phyloP scores from a whole-genome alignment of 805 yeast genomes.

The Yarrowia osloensis region DNA sequence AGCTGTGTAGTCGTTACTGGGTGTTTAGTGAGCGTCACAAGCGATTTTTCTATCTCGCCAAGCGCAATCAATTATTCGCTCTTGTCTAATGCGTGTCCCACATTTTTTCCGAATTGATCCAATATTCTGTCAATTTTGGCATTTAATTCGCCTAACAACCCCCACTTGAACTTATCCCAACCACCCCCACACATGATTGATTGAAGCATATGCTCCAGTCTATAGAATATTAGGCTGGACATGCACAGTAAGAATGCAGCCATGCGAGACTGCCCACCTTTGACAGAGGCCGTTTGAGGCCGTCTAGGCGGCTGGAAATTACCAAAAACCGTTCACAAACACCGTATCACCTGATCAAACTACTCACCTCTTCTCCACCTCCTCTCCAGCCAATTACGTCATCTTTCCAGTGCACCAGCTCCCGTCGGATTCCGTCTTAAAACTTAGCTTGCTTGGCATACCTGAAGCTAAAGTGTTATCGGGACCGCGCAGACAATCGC shows the following conservation, averaged over 20 bases:
- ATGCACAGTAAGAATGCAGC: background rate
- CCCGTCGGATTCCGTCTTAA: background rate
- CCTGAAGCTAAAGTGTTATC: slow-evolving; percentile 13
- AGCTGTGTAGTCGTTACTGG: too few relatives aligned
- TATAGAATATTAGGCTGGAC: background rate
- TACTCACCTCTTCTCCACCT: background rate
- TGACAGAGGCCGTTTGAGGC: background rate
- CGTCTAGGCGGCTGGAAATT: background rate
- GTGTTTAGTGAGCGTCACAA: too few relatives aligned
- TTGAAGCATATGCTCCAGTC: background rate
- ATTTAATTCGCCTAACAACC: too few relatives aligned
- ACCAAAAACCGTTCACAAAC: background rate
- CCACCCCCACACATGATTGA: background rate
- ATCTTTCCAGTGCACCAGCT: background rate
- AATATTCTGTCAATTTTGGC: too few relatives aligned
- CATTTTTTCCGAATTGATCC: too few relatives aligned
- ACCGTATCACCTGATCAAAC: background rate
- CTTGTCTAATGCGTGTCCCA: too few relatives aligned
- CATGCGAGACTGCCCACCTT: background rate
- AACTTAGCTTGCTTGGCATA: slow-evolving; percentile 8
- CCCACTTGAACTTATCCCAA: background rate
- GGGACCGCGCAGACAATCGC: background rate
- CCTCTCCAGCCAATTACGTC: too few relatives aligned
- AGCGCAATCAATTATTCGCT: too few relatives aligned
- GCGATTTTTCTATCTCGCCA: too few relatives aligned